Evolutionary conservation across 2,329 filamentous ascomycete species (phyloP), one percentile per base, ranked within the genome.

Genomic region (Diaporthe sp.): DNA sequence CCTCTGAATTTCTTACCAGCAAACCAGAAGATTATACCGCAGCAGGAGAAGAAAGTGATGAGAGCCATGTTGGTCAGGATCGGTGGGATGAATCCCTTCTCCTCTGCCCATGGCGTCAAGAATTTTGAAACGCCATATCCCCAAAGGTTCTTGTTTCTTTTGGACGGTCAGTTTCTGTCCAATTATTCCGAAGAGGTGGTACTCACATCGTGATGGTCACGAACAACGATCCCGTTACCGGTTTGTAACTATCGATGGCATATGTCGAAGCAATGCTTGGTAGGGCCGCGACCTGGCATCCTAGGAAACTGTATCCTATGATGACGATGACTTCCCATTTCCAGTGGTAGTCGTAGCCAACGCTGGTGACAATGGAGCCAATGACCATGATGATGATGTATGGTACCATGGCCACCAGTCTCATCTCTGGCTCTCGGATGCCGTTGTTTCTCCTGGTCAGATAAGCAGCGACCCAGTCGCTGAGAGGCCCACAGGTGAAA

Each of bases 211-310:
- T 80, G 61, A 80, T 79, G 42, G 78, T 78, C 15, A 80, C 79
- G 57, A 80, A 79, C 67, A 80, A 72, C n/a, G 76, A 77, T 8
- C 91, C 91, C 0, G 91, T 88, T 2, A 92, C 89, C 0, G 91
- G 91, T 82, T 92, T 93, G 82, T 93, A 93, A 74, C 87, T 89
- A 80, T 93, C 91, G 22, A 93, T 88, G 0, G 90, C 89, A 79
- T 92, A 92, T 3, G 85, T 91, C 46, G 85, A 89, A 6, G 85
- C 86, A 74, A 93, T 92, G 17, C 88, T 87, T 0, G 91, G 91
- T 17, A 93, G 82, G 0, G 90, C 90, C 6, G 81, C 79, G 6
- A 84, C 81, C 75, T 83, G 82, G 28, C 84, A 78, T 2, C 83
- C 83, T 0, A 80, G 73, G 42, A 79, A 79, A 1, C 77, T 84